Evolutionary conservation across 2,329 filamentous ascomycete species (phyloP), one percentile per base, ranked within the genome.

Genomic region (Colletotrichum sansevieriae): DNA sequence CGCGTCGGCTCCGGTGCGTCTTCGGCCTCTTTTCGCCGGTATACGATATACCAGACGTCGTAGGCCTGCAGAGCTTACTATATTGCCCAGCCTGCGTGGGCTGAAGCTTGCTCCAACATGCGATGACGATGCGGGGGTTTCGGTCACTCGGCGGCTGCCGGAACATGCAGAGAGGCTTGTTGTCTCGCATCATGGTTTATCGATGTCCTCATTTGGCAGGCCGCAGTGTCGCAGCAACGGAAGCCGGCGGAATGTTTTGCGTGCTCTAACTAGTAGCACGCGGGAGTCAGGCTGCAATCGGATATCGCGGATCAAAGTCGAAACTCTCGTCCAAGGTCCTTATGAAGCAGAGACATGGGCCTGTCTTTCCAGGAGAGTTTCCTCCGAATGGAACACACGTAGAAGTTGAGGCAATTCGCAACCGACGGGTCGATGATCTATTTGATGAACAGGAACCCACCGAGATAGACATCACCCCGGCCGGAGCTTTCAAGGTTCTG

Each of bases 351-450:
- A 54, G n/a, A n/a, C 1, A 20, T 33, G 47, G 35, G 8, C 33
- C 35, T 35, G 41, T 9, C n/a, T 12, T 13, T 18, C 15, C 11
- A 46, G 65, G 65, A 65, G 65, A n/a, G 20, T 55, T 55, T 33
- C 47, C 62, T 68, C 65, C 65, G 62, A 15, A 12, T 37, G 47
- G 43, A 51, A 51, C 35, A 13, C 18, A 39, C 39, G 18, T 2
- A 43, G 20, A 60, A 15, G 39, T 25, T 47, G 62, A 60, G 35
- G 55, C 65, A 54, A 65, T 65, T 29, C 55, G 62, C 59, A 47
- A 68, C 52, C 25, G 35, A 25, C 59, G 20, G n/a, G 18, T 25
- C 39, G 15, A 11, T 3, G 39, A 60, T 59, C 12, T 43, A 46
- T 58, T 20, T 6, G 18, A 25, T 8, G n/a, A 9, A 4, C 9